Percentiles rank a stretch among this genome's conserved stretches.
These are phyloP conservation scores for Zygotorulaspora danielsina DNA, from an alignment of 805 yeast species.

Conservation along the genomic window DNA sequence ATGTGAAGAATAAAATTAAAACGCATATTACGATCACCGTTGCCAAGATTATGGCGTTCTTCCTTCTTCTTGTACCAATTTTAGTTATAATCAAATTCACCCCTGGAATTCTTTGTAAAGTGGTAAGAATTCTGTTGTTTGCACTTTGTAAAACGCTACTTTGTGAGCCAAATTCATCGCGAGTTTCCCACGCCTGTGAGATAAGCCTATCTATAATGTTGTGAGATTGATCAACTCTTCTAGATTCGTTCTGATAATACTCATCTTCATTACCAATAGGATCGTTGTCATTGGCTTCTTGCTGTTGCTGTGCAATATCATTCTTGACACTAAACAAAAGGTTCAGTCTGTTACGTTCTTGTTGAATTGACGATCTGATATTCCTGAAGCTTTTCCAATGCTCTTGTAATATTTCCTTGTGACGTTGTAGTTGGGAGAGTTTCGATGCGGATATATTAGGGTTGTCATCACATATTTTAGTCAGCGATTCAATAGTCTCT, in stretches of 20 bases:
- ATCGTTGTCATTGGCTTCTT: constrained; percentile 8
- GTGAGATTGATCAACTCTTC: constrained; percentile 68
- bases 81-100: constrained; percentile 66
- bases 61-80: constrained; percentile 82
- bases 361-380: constrained; percentile 54
- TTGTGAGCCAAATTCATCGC: constrained; percentile 79
- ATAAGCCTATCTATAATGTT: constrained; percentile 73
- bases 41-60: constrained; percentile 84
- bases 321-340: constrained; percentile 69
- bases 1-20: constrained; percentile 55
- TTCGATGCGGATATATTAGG: constrained; percentile 63
- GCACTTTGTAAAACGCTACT: constrained; percentile 59
- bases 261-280: constrained; percentile 49
- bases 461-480: constrained; percentile 53
- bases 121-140: constrained; percentile 55
- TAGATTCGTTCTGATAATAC: constrained; percentile 73
- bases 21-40: constrained; percentile 68
- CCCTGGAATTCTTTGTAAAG: constrained; percentile 76
- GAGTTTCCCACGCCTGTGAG: constrained; percentile 80
- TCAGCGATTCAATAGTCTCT: constrained; percentile 47
- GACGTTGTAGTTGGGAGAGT: constrained; percentile 76
- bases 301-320: constrained; percentile 62
- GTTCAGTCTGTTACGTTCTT: constrained; percentile 74
- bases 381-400: constrained; percentile 61
- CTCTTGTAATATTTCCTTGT: constrained; percentile 68